These are phyloP conservation scores for Mrakia hoshinonis DNA, from an alignment of 768 basidiomycete species.

Conservation along the genomic window DNA sequence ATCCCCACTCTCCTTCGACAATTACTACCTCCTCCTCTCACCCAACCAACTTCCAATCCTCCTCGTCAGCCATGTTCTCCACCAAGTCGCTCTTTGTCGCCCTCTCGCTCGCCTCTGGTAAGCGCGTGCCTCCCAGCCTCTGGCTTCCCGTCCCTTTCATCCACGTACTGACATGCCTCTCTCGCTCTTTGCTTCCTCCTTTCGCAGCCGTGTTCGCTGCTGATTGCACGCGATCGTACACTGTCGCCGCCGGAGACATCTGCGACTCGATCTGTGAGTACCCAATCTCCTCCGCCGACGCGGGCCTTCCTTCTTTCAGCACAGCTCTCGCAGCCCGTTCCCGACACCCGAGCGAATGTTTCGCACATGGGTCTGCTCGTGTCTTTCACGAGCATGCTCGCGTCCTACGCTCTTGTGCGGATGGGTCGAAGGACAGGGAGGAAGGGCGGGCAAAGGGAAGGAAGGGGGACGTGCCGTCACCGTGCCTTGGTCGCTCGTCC, in stretches of 20 bases:
- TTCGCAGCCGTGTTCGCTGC: conserved; percentile 9
- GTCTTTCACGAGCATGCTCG: too few relatives aligned
- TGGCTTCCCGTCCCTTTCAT: not conserved
- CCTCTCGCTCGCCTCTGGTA: conserved; percentile 3
- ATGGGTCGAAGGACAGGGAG: too few relatives aligned
- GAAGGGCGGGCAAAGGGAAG: too few relatives aligned
- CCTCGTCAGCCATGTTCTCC: conserved; percentile 7
- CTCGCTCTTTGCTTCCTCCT: not conserved
- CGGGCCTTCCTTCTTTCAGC: not conserved
- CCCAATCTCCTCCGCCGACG: not conserved
- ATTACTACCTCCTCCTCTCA: not conserved
- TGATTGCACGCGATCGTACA: conserved; percentile 27
- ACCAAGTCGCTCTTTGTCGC: not conserved
- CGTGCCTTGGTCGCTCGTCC: too few relatives aligned
- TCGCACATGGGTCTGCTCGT: too few relatives aligned
- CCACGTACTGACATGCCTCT: not conserved
- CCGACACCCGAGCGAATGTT: too few relatives aligned
- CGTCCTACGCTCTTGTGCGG: too few relatives aligned
- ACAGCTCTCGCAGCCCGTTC: not conserved
- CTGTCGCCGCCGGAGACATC: conserved; percentile 29
- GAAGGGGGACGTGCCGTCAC: too few relatives aligned
- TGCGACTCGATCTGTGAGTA: conserved; percentile 29
- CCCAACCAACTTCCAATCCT: not conserved
- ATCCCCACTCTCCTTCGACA: not conserved
- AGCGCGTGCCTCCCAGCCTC: not conserved